These are phyloP conservation scores for Alternaria hordeiaustralica DNA, from an alignment of 2,329 filamentous ascomycete genomes.

Conservation along the genomic window DNA sequence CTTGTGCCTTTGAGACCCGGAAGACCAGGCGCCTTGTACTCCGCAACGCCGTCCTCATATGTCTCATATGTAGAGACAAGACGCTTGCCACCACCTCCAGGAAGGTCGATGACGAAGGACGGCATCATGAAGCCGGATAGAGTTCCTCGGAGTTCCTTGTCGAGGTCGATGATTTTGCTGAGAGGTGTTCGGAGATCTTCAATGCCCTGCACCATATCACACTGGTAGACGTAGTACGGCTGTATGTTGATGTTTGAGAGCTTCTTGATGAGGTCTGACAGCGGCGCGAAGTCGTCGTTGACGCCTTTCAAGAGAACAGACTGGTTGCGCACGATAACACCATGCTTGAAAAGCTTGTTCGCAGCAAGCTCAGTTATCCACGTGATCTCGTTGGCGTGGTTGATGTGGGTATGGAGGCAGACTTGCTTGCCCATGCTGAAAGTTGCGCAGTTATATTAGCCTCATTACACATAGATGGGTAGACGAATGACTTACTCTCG, in stretches of 20 bases:
- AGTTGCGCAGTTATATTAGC: not conserved
- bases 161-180: constrained; percentile 63
- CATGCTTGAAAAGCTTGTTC: constrained; percentile 58
- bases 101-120: constrained; percentile 68
- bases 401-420: constrained; percentile 70
- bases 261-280: constrained; percentile 60
- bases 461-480: not conserved
- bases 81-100: constrained; percentile 68
- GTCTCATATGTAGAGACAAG: constrained; percentile 60
- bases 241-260: constrained; percentile 64
- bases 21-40: constrained; percentile 63
- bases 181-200: constrained; percentile 70
- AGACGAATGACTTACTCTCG: constrained; percentile 36
- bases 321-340: constrained; percentile 66
- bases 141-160: constrained; percentile 64
- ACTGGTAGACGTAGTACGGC: constrained; percentile 72
- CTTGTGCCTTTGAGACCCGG: constrained; percentile 46
- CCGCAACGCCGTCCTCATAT: constrained; percentile 65
- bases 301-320: constrained; percentile 65
- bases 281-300: constrained; percentile 63
- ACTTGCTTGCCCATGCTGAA: constrained; percentile 61
- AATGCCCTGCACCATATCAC: constrained; percentile 66
- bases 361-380: constrained; percentile 64
- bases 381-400: constrained; percentile 67
- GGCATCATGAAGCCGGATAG: constrained; percentile 70